Conservation (phyloP, 768 basidiomycete genomes). For the Termitomyces titanicus region DNA sequence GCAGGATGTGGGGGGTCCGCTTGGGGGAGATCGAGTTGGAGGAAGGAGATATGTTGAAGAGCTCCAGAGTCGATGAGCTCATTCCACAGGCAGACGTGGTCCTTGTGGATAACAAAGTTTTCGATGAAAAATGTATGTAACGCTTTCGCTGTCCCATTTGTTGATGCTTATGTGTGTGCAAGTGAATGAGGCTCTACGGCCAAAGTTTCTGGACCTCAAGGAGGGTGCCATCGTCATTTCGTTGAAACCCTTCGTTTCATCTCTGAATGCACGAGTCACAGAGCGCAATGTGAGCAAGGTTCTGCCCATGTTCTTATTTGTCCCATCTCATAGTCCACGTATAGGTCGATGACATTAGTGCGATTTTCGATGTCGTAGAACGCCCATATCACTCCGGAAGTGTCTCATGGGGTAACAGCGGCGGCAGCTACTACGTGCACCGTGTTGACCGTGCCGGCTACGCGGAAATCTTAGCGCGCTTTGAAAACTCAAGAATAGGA, state of each 20-base stretch:
- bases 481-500: slow-evolving; percentile 45
- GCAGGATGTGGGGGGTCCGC: slow-evolving; percentile 87
- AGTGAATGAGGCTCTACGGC: slow-evolving; percentile 87
- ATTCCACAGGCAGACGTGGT: slow-evolving; percentile 87
- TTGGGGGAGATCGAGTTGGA: slow-evolving; percentile 75
- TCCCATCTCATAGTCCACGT: not conserved
- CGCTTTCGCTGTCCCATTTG: not conserved
- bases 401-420: slow-evolving; percentile 77
- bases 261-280: slow-evolving; percentile 68
- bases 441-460: slow-evolving; percentile 74
- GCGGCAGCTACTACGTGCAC: slow-evolving; percentile 73
- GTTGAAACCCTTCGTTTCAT: slow-evolving; percentile 79
- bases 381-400: slow-evolving; percentile 64
- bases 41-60: slow-evolving; percentile 82
- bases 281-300: slow-evolving; percentile 67
- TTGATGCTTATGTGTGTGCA: slow-evolving; percentile 8
- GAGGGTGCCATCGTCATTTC: slow-evolving; percentile 90
- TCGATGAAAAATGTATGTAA: slow-evolving; percentile 64
- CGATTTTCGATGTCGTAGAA: slow-evolving; percentile 78
- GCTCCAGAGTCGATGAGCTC: slow-evolving; percentile 61
- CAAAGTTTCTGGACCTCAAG: slow-evolving; percentile 92
- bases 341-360: slow-evolving; percentile 73
- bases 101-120: slow-evolving; percentile 86
- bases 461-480: slow-evolving; percentile 50
- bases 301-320: not conserved